A percentile compares a stretch with the other conserved stretches of the same genome.
Evolutionary conservation across 106 monocot genomes (phyloP).

Genomic region (Alisma plantagoaquatica): DNA sequence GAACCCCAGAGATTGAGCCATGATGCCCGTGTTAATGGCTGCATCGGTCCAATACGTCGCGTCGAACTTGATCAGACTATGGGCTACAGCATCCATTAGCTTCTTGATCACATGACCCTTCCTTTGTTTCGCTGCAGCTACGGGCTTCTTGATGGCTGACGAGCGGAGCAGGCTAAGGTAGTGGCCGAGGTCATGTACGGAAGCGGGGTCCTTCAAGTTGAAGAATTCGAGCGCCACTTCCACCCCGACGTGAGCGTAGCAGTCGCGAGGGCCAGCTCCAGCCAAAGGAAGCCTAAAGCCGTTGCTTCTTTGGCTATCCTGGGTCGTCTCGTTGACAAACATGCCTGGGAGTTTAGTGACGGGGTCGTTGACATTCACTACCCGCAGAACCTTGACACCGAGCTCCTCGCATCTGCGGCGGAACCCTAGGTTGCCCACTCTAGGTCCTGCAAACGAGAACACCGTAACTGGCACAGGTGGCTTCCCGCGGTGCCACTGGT

Average conservation of each 20-base stretch:
- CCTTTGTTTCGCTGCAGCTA: not conserved
- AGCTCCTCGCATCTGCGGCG: slow-evolving; percentile 6
- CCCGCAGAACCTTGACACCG: slow-evolving; percentile 8
- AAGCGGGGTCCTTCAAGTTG: not conserved
- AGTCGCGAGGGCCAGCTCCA: not conserved
- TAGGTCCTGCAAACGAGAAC: slow-evolving; percentile 16
- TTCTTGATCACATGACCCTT: not conserved
- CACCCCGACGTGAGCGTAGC: slow-evolving; percentile 7
- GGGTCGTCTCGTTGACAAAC: slow-evolving; percentile 7
- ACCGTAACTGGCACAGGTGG: slow-evolving; percentile 11
- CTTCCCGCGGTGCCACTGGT: not conserved
- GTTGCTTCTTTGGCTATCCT: too few species aligned
- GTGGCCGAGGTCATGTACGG: slow-evolving; percentile 6
- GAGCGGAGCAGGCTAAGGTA: too few species aligned
- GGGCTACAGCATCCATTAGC: not conserved
- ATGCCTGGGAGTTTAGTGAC: slow-evolving; percentile 6
- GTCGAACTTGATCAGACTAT: not conserved
- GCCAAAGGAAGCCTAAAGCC: not conserved
- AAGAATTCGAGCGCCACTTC: slow-evolving; percentile 7
- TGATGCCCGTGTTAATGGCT: not conserved
- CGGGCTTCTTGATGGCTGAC: not conserved
- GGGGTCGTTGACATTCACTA: slow-evolving; percentile 10
- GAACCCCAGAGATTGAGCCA: slow-evolving; percentile 1
- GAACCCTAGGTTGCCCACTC: slow-evolving; percentile 15
- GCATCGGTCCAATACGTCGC: not conserved